Conservation (phyloP, 2,329 filamentous ascomycete genomes). For the Fusarium fujikuroi region DNA sequence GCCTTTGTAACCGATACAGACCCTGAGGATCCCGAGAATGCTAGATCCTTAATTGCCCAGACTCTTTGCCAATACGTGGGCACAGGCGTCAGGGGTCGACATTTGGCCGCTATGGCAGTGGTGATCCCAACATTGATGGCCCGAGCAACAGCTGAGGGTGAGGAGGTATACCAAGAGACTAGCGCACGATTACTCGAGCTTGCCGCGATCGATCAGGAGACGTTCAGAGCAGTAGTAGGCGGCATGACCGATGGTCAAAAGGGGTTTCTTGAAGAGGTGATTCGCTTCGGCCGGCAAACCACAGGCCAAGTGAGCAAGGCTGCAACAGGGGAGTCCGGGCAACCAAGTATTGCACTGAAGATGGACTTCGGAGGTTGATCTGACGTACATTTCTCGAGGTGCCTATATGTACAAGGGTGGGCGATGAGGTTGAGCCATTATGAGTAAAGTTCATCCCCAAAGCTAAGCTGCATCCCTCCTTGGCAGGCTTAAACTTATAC, state of each 20-base stretch:
- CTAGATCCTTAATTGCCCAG: conserved; percentile 75
- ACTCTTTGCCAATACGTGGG: conserved; percentile 79
- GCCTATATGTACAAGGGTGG: neutral
- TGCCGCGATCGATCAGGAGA: conserved; percentile 76
- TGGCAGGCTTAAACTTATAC: conserved; percentile 13
- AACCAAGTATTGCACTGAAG: conserved; percentile 90
- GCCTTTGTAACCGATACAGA: conserved; percentile 77
- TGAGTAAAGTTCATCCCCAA: conserved; percentile 5
- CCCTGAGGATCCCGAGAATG: conserved; percentile 82
- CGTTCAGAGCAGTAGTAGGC: conserved; percentile 79
- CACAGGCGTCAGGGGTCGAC: conserved; percentile 56
- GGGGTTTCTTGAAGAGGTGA: conserved; percentile 81
- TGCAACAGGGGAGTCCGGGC: conserved; percentile 58
- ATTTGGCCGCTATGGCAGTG: conserved; percentile 74
- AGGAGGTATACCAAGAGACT: conserved; percentile 74
- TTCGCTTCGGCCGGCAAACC: conserved; percentile 70
- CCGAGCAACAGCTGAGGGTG: conserved; percentile 73
- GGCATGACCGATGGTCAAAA: conserved; percentile 77
- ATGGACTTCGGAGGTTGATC: conserved; percentile 80
- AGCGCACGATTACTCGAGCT: conserved; percentile 82
- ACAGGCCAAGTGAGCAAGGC: conserved; percentile 54
- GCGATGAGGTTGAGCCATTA: conserved; percentile 1
- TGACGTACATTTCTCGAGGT: conserved; percentile 5
- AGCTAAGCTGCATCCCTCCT: conserved; percentile 9
- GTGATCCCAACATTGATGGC: conserved; percentile 81